Conservation (phyloP, 768 basidiomycete genomes). For the Rhizopogon salebrosus region DNA sequence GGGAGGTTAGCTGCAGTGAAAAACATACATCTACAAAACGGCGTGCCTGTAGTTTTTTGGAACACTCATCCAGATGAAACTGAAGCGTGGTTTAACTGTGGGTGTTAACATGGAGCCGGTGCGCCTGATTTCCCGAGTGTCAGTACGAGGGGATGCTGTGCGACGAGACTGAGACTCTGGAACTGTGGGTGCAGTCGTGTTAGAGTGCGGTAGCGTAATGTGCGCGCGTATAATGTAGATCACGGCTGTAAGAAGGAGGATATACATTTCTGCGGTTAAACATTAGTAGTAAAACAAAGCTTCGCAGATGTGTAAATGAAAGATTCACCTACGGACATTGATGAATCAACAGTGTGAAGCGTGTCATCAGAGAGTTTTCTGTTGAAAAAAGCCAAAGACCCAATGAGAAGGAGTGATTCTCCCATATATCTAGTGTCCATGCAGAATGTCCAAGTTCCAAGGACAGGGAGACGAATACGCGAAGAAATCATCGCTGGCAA, state of each 20-base stretch:
- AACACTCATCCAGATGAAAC: slow-evolving; percentile 87
- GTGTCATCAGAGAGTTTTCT: slow-evolving; percentile 26
- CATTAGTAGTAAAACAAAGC: slow-evolving; percentile 4
- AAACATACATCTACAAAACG: slow-evolving; percentile 8
- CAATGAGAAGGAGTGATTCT: slow-evolving; percentile 63
- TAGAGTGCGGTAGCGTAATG: slow-evolving; percentile 35
- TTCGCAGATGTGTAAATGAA: neutral
- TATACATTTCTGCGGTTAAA: slow-evolving; percentile 45
- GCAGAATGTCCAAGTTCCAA: slow-evolving; percentile 41
- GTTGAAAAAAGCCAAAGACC: slow-evolving; percentile 53
- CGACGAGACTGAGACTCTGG: slow-evolving; percentile 15
- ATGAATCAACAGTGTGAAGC: slow-evolving; percentile 28
- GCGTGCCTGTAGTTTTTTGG: slow-evolving; percentile 77
- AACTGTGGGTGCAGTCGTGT: slow-evolving; percentile 9
- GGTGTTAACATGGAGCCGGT: slow-evolving; percentile 17
- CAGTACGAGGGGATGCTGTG: slow-evolving; percentile 39
- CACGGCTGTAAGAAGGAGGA: slow-evolving; percentile 48
- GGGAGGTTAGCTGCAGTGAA: slow-evolving; percentile 6
- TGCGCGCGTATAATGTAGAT: slow-evolving; percentile 63
- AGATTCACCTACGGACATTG: slow-evolving; percentile 48
- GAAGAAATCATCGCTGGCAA: slow-evolving; percentile 47
- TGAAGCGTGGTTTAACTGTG: slow-evolving; percentile 47
- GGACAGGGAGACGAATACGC: slow-evolving; percentile 39
- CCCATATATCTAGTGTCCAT: slow-evolving; percentile 58
- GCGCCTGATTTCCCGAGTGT: slow-evolving; percentile 44